Base-by-base conservation (phyloP, 495 filamentous ascomycete genomes). In the Podospora comata region DNA sequence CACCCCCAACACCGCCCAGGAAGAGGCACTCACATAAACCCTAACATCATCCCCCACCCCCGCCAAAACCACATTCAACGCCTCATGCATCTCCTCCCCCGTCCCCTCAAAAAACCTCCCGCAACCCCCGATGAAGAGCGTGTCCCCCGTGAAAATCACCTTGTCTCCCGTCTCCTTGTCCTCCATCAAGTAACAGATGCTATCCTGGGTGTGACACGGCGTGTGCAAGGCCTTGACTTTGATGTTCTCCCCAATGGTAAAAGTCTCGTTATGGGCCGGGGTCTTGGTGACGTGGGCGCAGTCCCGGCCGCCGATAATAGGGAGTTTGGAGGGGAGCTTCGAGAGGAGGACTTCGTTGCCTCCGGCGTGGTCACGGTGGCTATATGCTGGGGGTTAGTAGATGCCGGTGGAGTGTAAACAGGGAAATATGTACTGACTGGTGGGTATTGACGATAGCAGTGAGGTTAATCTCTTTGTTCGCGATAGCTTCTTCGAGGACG, bases 101-200 rank as follows among this genome's bases (percentile, higher is more conserved):
- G 86, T 94, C 11, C 95, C 95, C 79, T 99, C 95, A 73, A 98
- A 99, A 83, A 99, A 99, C 57, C 89, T 88, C n/a, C 95, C 95
- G 76, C 95, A 99, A 27, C 94, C 93, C 65, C 88, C 95, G 77
- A 96, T 93, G 75, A 99, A 99, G 20, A 99, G 82, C 5, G 95
- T 98, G 75, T 99, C 95, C 23, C 95, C 95, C 0, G 95, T 98
- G 76, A 99, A 99, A 23, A 98, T 92, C 9, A 85, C 96, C 70
- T 85, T 88, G 61, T 97, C 88, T 28, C 88, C 82, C 13, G 86
- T 88, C 73, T 98, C 95, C 6, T 11, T 16, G 15, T 48, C 39
- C 77, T 96, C 86, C 83, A 95, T 87, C 55, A 82, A 84, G 74
- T 77, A 99, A 85, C 95, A 98, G 71, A 99, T 97, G 74, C 93